phyloP scores from a whole-genome alignment of 192 early-diverging fungal species.

The Coemansia sp. region DNA sequence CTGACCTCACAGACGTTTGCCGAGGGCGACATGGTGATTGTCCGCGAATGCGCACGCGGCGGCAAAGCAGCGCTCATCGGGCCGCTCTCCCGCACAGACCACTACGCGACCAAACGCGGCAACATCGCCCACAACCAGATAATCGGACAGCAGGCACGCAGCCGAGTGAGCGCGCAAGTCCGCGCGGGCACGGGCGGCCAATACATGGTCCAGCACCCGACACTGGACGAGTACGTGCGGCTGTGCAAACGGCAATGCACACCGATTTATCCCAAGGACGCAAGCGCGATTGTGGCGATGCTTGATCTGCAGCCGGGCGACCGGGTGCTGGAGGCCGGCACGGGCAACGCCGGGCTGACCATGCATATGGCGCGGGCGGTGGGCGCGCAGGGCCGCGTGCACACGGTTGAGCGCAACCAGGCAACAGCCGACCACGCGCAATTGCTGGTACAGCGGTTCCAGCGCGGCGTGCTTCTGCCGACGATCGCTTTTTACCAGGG shows the following conservation, averaged over 20 bases:
- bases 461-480: constrained; percentile 47
- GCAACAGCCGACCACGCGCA: constrained; percentile 49
- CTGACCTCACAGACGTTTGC: too few relatives aligned
- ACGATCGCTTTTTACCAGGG: constrained; percentile 48
- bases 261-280: constrained; percentile 68
- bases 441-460: constrained; percentile 48
- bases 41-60: constrained; percentile 17
- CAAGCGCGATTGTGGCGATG: constrained; percentile 46
- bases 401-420: constrained; percentile 56
- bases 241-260: constrained; percentile 24
- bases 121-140: constrained; percentile 17
- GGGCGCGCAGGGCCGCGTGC: constrained; percentile 26
- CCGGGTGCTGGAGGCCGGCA: constrained; percentile 62
- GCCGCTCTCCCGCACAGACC: neutral
- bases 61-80: constrained; percentile 25
- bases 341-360: constrained; percentile 63
- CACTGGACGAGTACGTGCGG: constrained; percentile 28
- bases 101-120: constrained; percentile 13
- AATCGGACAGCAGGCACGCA: constrained; percentile 19
- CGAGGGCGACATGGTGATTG: constrained; percentile 34
- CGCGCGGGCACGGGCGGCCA: constrained; percentile 1
- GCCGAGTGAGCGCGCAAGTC: constrained; percentile 7
- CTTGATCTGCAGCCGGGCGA: constrained; percentile 57
- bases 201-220: constrained; percentile 39
- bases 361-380: constrained; percentile 60